phyloP scores from a whole-genome alignment of 2,329 filamentous ascomycete genomes.

The Massarina eburnea region DNA sequence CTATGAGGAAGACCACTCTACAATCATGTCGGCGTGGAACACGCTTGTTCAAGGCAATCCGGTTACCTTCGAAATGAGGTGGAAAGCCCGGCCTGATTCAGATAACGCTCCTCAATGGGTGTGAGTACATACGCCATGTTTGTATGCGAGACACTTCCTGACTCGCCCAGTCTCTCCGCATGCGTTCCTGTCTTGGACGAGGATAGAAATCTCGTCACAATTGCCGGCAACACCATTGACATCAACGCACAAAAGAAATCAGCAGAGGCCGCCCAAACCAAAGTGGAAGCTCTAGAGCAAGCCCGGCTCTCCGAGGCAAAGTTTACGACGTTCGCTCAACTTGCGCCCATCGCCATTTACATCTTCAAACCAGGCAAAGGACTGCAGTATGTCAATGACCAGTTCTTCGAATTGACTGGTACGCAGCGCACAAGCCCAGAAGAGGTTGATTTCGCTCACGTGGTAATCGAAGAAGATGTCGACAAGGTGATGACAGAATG shows the following conservation, averaged over 20 bases:
- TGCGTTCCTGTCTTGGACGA: constrained; percentile 35
- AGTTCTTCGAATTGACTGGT: constrained; percentile 31
- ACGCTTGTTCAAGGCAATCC: constrained; percentile 24
- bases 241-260: constrained; percentile 36
- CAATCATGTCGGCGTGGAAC: constrained; percentile 36
- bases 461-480: constrained; percentile 26
- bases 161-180: constrained; percentile 20
- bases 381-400: constrained; percentile 32
- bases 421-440: constrained; percentile 14
- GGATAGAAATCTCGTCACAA: constrained; percentile 24
- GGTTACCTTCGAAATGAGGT: constrained; percentile 39
- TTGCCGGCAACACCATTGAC: constrained; percentile 36
- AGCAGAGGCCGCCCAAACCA: constrained; percentile 21
- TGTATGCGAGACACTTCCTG: no score
- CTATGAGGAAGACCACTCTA: constrained; percentile 24
- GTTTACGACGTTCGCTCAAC: constrained; percentile 28
- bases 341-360: constrained; percentile 30
- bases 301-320: constrained; percentile 26
- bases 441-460: constrained; percentile 17
- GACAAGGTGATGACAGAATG: constrained; percentile 18
- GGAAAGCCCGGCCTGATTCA: constrained; percentile 24
- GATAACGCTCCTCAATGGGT: constrained; percentile 27
- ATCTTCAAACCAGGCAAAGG: constrained; percentile 24
- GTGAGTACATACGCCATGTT: no score
- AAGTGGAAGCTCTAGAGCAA: constrained; percentile 29